Evolutionary conservation across 805 yeast genomes (phyloP), one percentile per base, ranked within the genome.

Genomic region (Starmerella sirachaensis): DNA sequence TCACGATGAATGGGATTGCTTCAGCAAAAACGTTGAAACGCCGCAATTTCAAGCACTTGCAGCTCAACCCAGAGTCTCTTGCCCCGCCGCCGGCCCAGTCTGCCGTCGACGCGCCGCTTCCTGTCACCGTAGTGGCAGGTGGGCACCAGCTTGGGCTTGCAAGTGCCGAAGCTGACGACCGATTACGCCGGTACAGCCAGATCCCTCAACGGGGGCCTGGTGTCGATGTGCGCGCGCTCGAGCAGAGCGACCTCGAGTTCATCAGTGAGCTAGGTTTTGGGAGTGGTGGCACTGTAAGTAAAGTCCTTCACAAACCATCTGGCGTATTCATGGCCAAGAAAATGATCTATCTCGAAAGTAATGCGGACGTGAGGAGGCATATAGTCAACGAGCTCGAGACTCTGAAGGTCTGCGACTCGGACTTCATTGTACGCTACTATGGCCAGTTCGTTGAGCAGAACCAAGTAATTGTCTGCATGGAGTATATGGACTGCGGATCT

Each of bases 401-500:
- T 17, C 72, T 91, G 72, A 93, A 84, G 56, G 93, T 82, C 53
- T 88, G 96, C 54, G 54, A 76, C 73, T 49, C 70, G 38, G 83
- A 83, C 4, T 81, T 72, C 51, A 86, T 91, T 31, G 80, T 88
- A 34, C 83, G 81, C 31, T 91, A 86, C 57, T 88, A 78, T 58
- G 97, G 97, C 6, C 94, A 95, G 0, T 81, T 78, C 53, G 69
- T 84, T 35, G 75, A 75, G 43, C 42, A 53, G 22, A 70, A 69
- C 52, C 81, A 83, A 44, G 86, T 91, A 13, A 78, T 84, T 11
- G 80, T 91, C 43, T 79, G 94, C 56, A 85, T 86, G 93, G 97
- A 88, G 59, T 86, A 82, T 59, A 82, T 88, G 73, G 94, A 88
- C 58, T 82, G 95, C 58, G 88, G 94, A 0, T 84, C 96, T 0